Evolutionary conservation across 768 basidiomycete species (phyloP).

Genomic region (Russula foetens): DNA sequence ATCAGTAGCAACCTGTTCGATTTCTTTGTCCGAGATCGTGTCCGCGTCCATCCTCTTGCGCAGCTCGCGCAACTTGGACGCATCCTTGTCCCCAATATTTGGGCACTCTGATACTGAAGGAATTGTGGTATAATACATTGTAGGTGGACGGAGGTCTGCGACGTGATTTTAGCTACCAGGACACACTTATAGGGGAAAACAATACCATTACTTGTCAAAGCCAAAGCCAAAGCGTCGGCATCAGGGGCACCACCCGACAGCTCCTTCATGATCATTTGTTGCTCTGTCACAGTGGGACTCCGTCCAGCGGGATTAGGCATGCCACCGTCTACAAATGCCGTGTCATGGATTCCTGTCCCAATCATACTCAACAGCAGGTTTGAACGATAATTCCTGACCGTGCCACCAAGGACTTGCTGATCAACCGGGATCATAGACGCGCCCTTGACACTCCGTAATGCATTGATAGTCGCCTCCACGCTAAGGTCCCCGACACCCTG

Average conservation of each 20-base stretch:
- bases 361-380: slow-evolving; percentile 89
- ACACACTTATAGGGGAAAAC: neutral
- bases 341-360: slow-evolving; percentile 59
- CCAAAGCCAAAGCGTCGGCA: slow-evolving; percentile 77
- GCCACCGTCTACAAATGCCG: slow-evolving; percentile 48
- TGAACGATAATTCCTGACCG: slow-evolving; percentile 90
- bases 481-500: slow-evolving; percentile 81
- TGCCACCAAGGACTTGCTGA: slow-evolving; percentile 86
- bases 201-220: slow-evolving; percentile 66
- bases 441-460: slow-evolving; percentile 82
- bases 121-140: slow-evolving; percentile 95
- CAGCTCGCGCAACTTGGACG: slow-evolving; percentile 86
- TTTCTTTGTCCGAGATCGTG: slow-evolving; percentile 73
- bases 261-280: slow-evolving; percentile 96
- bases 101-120: slow-evolving; percentile 81
- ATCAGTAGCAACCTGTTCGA: slow-evolving; percentile 84
- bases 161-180: neutral
- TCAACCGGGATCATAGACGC: slow-evolving; percentile 87
- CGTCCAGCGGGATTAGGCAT: slow-evolving; percentile 56
- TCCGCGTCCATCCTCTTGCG: slow-evolving; percentile 92
- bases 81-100: slow-evolving; percentile 87
- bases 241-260: slow-evolving; percentile 69
- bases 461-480: slow-evolving; percentile 83
- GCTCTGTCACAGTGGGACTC: slow-evolving; percentile 75
- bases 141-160: slow-evolving; percentile 83